Percentiles rank a stretch among this genome's conserved stretches.
Conservation (phyloP, 2,329 filamentous ascomycete genomes). For the Diaporthe capsici region DNA sequence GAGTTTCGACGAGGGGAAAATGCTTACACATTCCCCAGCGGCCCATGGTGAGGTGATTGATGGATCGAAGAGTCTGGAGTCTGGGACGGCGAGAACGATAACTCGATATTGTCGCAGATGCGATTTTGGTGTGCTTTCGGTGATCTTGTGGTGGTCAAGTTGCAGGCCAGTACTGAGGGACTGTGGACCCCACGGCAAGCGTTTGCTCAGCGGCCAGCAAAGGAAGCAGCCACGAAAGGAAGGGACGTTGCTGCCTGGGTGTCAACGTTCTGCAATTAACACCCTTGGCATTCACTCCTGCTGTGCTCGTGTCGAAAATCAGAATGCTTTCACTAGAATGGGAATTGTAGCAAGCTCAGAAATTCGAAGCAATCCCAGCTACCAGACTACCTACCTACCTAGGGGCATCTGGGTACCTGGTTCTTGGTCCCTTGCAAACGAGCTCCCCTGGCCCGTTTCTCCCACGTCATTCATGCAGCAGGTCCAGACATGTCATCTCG, state of each 20-base stretch:
- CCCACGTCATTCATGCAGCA: no score
- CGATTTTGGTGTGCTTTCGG: background rate
- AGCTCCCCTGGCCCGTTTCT: no score
- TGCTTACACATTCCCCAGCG: conserved; percentile 16
- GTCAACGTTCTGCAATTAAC: background rate
- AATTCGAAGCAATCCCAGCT: no score
- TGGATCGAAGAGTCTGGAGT: no score
- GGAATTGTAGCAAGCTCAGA: no score
- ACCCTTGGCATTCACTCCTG: background rate
- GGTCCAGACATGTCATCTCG: no score
- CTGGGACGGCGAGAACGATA: no score
- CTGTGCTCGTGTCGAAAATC: background rate
- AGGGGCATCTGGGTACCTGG: no score
- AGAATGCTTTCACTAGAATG: no score
- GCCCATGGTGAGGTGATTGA: background rate
- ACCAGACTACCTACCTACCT: no score
- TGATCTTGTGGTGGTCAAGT: background rate
- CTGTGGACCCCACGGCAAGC: background rate
- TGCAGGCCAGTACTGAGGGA: background rate
- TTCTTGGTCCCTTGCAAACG: no score
- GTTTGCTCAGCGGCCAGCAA: background rate
- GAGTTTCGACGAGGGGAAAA: conserved; percentile 28
- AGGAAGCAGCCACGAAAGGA: background rate
- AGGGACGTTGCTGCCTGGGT: background rate
- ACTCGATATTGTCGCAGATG: no score